Evolutionary conservation across 139 green algal species (phyloP).

Genomic region (Chara braunii): DNA sequence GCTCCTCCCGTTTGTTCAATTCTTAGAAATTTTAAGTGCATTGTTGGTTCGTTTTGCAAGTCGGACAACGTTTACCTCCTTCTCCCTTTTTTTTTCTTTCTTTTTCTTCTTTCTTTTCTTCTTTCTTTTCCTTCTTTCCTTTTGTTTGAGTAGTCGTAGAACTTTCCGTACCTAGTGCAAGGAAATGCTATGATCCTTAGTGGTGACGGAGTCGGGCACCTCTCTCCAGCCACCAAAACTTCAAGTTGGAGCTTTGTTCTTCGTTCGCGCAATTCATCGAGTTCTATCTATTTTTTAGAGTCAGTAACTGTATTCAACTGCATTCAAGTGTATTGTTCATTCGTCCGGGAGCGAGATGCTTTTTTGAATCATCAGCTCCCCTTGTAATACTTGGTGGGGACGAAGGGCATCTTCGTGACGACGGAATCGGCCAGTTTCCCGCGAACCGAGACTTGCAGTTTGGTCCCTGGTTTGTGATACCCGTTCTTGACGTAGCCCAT

Average conservation of each 20-base stretch:
- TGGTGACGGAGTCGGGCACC: not conserved
- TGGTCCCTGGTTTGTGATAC: conserved; percentile 81
- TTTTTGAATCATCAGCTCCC: not conserved
- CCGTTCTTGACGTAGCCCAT: conserved; percentile 96
- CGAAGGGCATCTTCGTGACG: conserved; percentile 98
- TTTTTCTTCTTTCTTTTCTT: too few species aligned
- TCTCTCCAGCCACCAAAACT: conserved; percentile 4
- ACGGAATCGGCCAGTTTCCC: conserved; percentile 71
- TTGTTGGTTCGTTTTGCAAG: too few species aligned
- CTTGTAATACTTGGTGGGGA: conserved; percentile 84
- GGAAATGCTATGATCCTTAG: not conserved
- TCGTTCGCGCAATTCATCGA: too few species aligned
- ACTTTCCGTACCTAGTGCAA: too few species aligned
- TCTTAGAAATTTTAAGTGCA: too few species aligned
- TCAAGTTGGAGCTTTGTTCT: not conserved
- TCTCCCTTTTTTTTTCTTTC: too few species aligned
- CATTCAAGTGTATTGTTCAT: not conserved
- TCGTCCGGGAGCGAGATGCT: not conserved
- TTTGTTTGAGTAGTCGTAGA: too few species aligned
- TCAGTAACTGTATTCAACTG: not conserved
- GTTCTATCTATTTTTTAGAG: not conserved
- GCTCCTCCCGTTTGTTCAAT: too few species aligned
- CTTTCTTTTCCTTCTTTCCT: too few species aligned
- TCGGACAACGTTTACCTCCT: too few species aligned
- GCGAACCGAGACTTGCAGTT: conserved; percentile 87